Conservation (phyloP, 352 stramenopile species). For the Pelagophyceae sp. region DNA sequence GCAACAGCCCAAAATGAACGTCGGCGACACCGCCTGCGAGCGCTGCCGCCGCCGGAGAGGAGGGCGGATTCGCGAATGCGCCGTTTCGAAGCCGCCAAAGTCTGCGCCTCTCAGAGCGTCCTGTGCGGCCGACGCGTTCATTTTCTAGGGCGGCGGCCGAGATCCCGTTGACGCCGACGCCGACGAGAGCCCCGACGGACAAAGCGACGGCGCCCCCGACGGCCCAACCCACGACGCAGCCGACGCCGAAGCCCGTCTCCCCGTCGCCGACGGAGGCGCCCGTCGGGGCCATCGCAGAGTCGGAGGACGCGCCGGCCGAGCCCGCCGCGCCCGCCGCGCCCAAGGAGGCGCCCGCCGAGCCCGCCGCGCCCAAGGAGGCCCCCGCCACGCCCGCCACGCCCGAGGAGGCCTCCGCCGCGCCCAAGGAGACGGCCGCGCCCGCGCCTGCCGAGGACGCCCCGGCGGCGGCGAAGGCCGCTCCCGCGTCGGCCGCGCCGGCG, state of each 20-base stretch:
- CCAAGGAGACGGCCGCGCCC: neutral
- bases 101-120: too few species aligned
- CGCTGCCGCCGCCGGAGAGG: too few species aligned
- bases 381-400: neutral
- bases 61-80: too few species aligned
- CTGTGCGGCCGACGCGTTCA: too few species aligned
- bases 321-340: neutral
- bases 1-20: too few species aligned
- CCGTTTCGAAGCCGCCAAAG: too few species aligned
- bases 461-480: neutral
- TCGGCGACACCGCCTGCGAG: too few species aligned
- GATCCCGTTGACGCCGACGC: too few species aligned
- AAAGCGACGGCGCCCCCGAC: neutral
- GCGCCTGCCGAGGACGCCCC: neutral
- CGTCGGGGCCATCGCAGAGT: slow-evolving; percentile 1
- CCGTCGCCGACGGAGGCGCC: neutral
- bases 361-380: neutral
- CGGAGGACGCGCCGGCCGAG: neutral
- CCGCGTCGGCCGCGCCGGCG: too few species aligned
- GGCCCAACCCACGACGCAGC: neutral
- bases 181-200: neutral
- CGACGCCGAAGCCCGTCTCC: neutral
- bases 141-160: too few species aligned
- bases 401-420: neutral
- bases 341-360: neutral